Evolutionary conservation across 139 green algal species (phyloP).

Genomic region (Bryopsis sp.): DNA sequence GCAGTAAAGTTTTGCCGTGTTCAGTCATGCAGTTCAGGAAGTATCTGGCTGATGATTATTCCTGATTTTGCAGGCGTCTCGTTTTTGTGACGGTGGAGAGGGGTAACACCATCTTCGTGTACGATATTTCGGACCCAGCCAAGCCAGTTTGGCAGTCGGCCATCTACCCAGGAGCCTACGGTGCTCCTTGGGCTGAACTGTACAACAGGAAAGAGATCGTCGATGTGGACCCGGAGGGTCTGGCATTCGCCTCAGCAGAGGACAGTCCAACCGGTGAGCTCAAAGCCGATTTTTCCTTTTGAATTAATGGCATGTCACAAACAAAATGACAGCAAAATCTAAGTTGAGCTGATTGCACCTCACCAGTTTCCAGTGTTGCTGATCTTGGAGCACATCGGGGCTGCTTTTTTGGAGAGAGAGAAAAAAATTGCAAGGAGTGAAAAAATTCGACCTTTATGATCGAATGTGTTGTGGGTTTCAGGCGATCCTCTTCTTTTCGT

Average conservation of each 20-base stretch:
- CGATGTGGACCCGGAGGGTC: conserved; percentile 19
- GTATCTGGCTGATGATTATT: not conserved
- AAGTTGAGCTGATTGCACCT: too few relatives aligned
- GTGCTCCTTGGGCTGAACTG: conserved; percentile 13
- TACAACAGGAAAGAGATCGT: conserved; percentile 17
- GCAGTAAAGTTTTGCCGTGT: too few relatives aligned
- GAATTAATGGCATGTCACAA: too few relatives aligned
- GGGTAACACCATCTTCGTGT: conserved; percentile 13
- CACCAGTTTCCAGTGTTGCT: too few relatives aligned
- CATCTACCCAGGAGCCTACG: conserved; percentile 14
- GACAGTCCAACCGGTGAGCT: conserved; percentile 16
- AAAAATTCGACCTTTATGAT: too few relatives aligned
- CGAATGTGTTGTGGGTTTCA: not conserved
- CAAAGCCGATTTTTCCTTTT: too few relatives aligned
- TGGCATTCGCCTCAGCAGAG: conserved; percentile 18
- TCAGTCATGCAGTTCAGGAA: too few relatives aligned
- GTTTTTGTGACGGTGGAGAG: conserved; percentile 9
- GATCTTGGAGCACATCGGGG: too few relatives aligned
- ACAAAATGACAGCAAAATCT: too few relatives aligned
- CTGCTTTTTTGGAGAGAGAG: too few relatives aligned
- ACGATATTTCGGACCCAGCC: conserved; percentile 19
- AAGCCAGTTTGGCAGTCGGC: conserved; percentile 15
- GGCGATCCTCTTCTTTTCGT: conserved; percentile 17
- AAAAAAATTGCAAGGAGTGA: too few relatives aligned
- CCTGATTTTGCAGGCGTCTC: not conserved